These are phyloP conservation scores for Hammondia hammondi DNA, from an alignment of 169 alveolate genomes.

Conservation along the genomic window DNA sequence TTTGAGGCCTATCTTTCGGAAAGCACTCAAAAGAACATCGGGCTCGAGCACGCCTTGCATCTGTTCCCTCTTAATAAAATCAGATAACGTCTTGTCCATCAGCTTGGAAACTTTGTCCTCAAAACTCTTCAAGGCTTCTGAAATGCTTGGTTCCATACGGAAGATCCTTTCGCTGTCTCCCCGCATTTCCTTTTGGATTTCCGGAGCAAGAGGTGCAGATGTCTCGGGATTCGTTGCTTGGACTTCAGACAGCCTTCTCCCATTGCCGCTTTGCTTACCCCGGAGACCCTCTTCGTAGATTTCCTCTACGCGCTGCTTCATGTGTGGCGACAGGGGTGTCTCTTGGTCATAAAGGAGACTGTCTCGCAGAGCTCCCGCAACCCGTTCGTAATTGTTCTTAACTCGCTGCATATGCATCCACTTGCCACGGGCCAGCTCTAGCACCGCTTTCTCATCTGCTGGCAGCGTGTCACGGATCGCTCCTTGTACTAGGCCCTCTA, in stretches of 20 bases:
- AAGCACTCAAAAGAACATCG: background rate
- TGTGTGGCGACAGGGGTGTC: constrained; percentile 25
- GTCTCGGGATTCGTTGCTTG: background rate
- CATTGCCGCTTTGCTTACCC: background rate
- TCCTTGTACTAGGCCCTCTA: background rate
- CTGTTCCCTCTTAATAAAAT: background rate
- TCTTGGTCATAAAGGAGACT: background rate
- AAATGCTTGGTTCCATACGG: background rate
- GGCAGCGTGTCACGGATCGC: background rate
- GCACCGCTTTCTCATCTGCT: background rate
- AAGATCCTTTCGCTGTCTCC: background rate
- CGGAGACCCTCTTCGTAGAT: background rate
- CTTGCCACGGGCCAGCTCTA: constrained; percentile 11
- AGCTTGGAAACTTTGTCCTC: background rate
- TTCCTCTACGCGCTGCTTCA: background rate
- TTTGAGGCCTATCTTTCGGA: background rate
- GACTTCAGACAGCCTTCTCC: constrained; percentile 4
- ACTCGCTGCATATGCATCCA: background rate
- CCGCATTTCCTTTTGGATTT: background rate
- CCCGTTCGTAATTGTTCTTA: background rate
- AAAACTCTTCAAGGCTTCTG: background rate
- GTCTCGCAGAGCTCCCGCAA: background rate
- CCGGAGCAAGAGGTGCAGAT: background rate
- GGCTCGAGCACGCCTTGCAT: background rate
- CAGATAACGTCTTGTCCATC: background rate